Evolutionary conservation across 2,329 filamentous ascomycete genomes (phyloP).

Genomic region (Penicillium sp.): DNA sequence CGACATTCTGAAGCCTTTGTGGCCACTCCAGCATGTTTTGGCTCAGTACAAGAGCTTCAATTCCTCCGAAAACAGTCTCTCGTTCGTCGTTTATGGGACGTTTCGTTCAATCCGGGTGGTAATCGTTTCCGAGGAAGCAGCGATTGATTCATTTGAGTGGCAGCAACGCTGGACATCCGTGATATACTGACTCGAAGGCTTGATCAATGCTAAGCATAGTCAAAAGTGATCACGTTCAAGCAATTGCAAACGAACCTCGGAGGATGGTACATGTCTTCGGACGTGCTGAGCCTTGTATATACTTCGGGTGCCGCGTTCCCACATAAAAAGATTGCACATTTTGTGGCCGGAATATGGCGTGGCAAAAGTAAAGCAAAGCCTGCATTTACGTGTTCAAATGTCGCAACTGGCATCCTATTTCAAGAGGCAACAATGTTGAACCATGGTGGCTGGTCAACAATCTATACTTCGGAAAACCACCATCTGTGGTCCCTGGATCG

Average conservation of each 20-base stretch:
- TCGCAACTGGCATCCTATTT: not conserved
- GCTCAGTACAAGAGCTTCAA: not conserved
- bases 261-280: not conserved
- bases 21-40: not conserved
- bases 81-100: not conserved
- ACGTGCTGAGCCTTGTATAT: not conserved
- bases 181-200: not conserved
- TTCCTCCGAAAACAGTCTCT: too few relatives aligned
- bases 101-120: not conserved
- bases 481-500: not conserved
- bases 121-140: not conserved
- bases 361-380: not conserved
- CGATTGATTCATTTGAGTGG: not conserved
- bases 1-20: too few relatives aligned
- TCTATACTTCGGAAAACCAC: not conserved
- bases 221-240: too few relatives aligned
- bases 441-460: not conserved
- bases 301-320: not conserved
- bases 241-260: not conserved
- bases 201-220: not conserved
- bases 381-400: not conserved
- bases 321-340: not conserved
- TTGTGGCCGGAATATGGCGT: not conserved
- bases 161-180: not conserved
- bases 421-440: not conserved